Percentiles rank a stretch among this genome's conserved stretches.
Evolutionary conservation across 306 rosid species (phyloP).

Genomic region (Pyrus communis): DNA sequence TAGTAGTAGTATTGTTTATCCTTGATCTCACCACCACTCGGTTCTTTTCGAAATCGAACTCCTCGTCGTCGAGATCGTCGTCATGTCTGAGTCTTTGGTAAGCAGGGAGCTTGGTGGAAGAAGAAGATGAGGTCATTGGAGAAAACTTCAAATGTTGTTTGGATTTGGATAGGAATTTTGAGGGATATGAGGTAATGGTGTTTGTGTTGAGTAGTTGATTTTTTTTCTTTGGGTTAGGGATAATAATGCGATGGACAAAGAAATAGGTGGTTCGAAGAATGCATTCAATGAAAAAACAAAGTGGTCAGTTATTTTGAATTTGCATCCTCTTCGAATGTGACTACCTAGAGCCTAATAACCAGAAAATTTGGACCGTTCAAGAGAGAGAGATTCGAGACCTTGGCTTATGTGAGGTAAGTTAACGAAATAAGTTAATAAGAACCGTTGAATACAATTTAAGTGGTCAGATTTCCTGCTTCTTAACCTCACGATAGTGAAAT

Average conservation of each 20-base stretch:
- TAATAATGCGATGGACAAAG: background rate
- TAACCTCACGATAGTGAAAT: too few species aligned
- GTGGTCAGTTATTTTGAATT: background rate
- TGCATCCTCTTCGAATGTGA: too few species aligned
- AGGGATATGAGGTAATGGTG: conserved; percentile 5
- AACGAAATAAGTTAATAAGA: too few species aligned
- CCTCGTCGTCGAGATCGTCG: conserved; percentile 2
- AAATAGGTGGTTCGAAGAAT: conserved; percentile 8
- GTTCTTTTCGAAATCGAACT: conserved; percentile 9
- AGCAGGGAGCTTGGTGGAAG: conserved; percentile 17
- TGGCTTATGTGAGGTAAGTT: too few species aligned
- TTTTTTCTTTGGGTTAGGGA: background rate
- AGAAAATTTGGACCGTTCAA: too few species aligned
- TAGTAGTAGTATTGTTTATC: background rate
- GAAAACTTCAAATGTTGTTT: too few species aligned
- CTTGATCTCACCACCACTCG: conserved; percentile 19
- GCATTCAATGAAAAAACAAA: conserved; percentile 27
- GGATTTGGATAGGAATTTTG: too few species aligned
- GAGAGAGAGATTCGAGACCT: rapidly evolving
- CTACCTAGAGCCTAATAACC: too few species aligned
- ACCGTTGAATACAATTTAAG: too few species aligned
- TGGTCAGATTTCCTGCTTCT: too few species aligned
- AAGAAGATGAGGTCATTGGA: conserved; percentile 4
- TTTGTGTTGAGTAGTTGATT: conserved; percentile 1
- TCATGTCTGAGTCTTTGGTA: conserved; percentile 45